Conservation (phyloP, 208 protist species). For the Naegleria lovaniensis region DNA sequence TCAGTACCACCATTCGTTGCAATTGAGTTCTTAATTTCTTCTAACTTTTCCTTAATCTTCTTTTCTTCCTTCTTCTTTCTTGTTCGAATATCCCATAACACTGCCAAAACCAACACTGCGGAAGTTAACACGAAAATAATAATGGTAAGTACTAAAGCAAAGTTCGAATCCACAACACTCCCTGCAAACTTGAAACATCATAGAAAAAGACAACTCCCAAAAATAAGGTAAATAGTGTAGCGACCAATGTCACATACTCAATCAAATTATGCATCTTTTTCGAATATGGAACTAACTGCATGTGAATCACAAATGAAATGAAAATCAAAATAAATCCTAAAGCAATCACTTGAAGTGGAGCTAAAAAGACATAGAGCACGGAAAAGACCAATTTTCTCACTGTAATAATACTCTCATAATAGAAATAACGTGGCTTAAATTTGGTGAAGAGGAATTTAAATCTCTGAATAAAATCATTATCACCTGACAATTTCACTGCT, state of each 20-base stretch:
- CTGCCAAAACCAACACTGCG: background rate
- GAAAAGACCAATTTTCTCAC: background rate
- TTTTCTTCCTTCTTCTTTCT: background rate
- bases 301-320: background rate
- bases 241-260: background rate
- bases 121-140: background rate
- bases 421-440: slow-evolving; percentile 4
- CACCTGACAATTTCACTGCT: background rate
- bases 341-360: background rate
- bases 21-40: background rate
- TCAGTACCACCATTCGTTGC: background rate
- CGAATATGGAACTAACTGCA: background rate
- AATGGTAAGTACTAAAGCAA: background rate
- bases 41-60: background rate
- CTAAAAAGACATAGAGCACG: background rate
- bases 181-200: background rate
- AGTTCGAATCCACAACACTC: background rate
- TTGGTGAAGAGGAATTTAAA: background rate
- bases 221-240: background rate
- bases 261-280: slow-evolving; percentile 18
- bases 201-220: background rate
- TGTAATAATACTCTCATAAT: background rate
- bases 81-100: background rate
- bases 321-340: background rate
- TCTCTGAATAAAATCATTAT: background rate